These are phyloP conservation scores for Dysphania ambrosioides DNA, from an alignment of 148 eudicot species.

Conservation along the genomic window DNA sequence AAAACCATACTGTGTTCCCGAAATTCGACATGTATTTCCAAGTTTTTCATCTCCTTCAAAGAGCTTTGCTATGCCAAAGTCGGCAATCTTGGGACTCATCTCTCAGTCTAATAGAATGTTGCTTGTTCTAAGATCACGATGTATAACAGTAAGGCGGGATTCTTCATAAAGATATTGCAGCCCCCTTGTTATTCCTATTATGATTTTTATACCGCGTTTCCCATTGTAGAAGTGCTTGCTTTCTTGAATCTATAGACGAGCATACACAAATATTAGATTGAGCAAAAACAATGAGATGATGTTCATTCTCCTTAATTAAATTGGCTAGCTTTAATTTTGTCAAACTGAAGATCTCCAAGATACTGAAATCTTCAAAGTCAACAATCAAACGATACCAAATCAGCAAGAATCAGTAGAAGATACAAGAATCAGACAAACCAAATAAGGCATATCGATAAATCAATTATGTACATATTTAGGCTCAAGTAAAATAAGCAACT, in stretches of 20 bases:
- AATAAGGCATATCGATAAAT: too few species aligned
- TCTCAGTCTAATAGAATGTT: slow-evolving; percentile 60
- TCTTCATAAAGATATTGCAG: slow-evolving; percentile 37
- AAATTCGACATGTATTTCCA: slow-evolving; percentile 45
- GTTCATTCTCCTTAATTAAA: too few species aligned
- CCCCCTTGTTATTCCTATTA: slow-evolving; percentile 32
- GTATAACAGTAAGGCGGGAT: slow-evolving; percentile 24
- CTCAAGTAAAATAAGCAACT: too few species aligned
- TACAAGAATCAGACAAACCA: too few species aligned
- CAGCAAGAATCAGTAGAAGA: too few species aligned
- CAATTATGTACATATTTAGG: too few species aligned
- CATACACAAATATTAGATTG: too few species aligned
- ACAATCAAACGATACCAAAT: too few species aligned
- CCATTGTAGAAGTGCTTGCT: slow-evolving; percentile 24
- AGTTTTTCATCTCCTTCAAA: slow-evolving; percentile 50
- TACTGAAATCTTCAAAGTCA: too few species aligned
- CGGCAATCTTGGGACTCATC: slow-evolving; percentile 55
- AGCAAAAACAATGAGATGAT: not conserved
- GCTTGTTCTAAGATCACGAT: slow-evolving; percentile 56
- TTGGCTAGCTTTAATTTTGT: too few species aligned
- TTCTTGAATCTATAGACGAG: slow-evolving; percentile 11
- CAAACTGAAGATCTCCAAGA: too few species aligned
- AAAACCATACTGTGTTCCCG: slow-evolving; percentile 23
- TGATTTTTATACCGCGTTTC: slow-evolving; percentile 24
- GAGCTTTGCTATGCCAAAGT: slow-evolving; percentile 64